phyloP scores from a whole-genome alignment of 2,329 filamentous ascomycete species.

The Trichoderma brevicompactum region DNA sequence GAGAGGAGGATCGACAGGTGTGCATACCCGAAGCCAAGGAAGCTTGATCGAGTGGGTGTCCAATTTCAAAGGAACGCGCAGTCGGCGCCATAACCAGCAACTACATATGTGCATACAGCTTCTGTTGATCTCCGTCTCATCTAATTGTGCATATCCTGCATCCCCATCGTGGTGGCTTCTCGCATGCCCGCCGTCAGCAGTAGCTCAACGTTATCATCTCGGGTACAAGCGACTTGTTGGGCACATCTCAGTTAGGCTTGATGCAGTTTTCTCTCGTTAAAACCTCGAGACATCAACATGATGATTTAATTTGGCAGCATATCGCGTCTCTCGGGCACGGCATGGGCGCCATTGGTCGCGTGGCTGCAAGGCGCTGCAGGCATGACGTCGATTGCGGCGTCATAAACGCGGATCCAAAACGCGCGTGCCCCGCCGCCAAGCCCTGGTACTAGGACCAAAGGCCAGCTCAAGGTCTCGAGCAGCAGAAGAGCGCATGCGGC shows the following conservation, averaged over 20 bases:
- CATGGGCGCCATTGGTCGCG: constrained; percentile 5
- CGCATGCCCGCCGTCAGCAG: no score
- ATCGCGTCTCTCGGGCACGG: constrained; percentile 2
- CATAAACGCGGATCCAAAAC: constrained; percentile 18
- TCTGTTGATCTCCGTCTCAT: no score
- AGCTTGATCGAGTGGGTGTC: constrained; percentile 4
- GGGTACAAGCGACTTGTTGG: no score
- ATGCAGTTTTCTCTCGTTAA: no score
- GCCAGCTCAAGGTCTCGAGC: neutral
- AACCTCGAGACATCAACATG: neutral
- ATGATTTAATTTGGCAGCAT: no score
- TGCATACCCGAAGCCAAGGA: constrained; percentile 14
- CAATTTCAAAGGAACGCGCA: neutral
- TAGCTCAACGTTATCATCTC: no score
- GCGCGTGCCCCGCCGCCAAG: constrained; percentile 1
- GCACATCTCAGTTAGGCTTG: no score
- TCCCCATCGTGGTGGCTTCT: no score
- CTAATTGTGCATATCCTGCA: no score
- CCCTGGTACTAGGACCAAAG: neutral
- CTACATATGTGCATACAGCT: no score
- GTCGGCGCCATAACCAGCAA: neutral
- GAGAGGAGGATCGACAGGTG: constrained; percentile 15
- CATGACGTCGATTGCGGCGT: constrained; percentile 23
- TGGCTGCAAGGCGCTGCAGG: neutral
- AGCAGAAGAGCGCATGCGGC: neutral